Conservation (phyloP, 2,329 filamentous ascomycete genomes). For the Fusarium sp. region DNA sequence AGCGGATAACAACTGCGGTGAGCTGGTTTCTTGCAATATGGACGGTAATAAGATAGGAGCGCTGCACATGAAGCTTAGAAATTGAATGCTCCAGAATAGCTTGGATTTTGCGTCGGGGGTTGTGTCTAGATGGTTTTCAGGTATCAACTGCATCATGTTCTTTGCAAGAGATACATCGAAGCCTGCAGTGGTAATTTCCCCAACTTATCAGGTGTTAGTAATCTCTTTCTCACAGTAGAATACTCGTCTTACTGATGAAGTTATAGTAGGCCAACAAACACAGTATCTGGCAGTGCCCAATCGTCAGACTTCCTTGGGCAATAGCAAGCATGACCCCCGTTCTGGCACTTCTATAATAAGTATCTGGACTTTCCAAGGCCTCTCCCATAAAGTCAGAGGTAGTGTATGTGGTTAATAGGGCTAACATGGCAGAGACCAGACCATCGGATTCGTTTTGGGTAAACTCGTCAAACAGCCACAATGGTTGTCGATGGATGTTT, state of each 20-base stretch:
- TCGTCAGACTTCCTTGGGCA: slow-evolving; percentile 5
- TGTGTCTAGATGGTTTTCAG: neutral
- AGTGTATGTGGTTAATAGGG: neutral
- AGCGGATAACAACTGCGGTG: neutral
- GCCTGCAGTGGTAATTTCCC: slow-evolving; percentile 13
- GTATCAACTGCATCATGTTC: slow-evolving; percentile 6
- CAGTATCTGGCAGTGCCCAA: slow-evolving; percentile 7
- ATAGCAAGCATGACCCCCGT: slow-evolving; percentile 20
- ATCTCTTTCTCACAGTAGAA: fast-evolving
- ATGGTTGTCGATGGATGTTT: slow-evolving; percentile 24
- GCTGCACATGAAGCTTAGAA: neutral
- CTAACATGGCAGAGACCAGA: slow-evolving; percentile 4
- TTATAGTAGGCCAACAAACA: slow-evolving; percentile 22
- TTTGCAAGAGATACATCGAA: slow-evolving; percentile 22
- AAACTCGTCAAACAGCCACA: slow-evolving; percentile 19
- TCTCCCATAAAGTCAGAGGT: fast-evolving
- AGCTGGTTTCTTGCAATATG: neutral
- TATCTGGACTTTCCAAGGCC: neutral
- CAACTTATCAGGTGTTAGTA: neutral
- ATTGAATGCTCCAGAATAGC: slow-evolving; percentile 21
- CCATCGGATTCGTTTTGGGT: neutral
- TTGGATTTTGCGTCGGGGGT: neutral
- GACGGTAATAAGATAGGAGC: neutral
- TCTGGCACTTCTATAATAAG: slow-evolving; percentile 6
- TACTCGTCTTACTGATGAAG: neutral